Base-by-base conservation (phyloP, 1,284 basidiomycete genomes). In the Naganishia albida region DNA sequence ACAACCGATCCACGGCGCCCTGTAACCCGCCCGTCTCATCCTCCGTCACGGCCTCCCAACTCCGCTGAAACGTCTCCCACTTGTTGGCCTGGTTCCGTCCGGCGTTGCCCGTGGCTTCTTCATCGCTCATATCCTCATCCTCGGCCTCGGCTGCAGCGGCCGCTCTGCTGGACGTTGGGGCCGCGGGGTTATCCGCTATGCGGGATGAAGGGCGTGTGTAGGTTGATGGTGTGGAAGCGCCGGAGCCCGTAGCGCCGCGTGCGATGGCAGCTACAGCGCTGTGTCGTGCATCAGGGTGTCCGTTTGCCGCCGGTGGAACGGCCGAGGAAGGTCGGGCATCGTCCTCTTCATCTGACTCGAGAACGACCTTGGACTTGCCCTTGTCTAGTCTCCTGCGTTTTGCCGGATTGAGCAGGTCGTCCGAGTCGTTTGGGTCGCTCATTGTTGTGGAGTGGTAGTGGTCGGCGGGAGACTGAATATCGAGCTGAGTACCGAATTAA, bases 41-140 rank as follows among this genome's bases (percentile, higher is more conserved):
- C 78, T 99, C 96, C 74, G 93, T 89, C 0, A 99, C 92, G 2
- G 88, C 90, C 72, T 99, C 96, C 95, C 95, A 99, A 63, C 60
- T 52, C 43, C 50, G 40, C 60, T 52, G 60, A 52, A 52, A 63
- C 39, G 51, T 53, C 40, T 63, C 60, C 60, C 50, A 52, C 51
- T 63, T 63, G 26, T 63, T 63, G 18, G 51, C 51, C 26, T 53
- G 40, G 16, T 63, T 53, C 48, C 60, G 39, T 28, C 50, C 60
- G 10, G 18, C 42, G 43, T 39, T 26, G n/a, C 60, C 50, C 8
- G 25, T 40, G 15, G 39, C 54, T 40, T 63, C 60, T 46, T 63
- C 60, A 15, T 52, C 60, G 12, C 60, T 53, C 3, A 63, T 15
- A 46, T 60, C 57, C 6, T 34, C 34, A 8, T 60, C 57, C 12